These are phyloP conservation scores for Xerocomus minutiporus DNA, from an alignment of 1,284 basidiomycete species.

Conservation along the genomic window DNA sequence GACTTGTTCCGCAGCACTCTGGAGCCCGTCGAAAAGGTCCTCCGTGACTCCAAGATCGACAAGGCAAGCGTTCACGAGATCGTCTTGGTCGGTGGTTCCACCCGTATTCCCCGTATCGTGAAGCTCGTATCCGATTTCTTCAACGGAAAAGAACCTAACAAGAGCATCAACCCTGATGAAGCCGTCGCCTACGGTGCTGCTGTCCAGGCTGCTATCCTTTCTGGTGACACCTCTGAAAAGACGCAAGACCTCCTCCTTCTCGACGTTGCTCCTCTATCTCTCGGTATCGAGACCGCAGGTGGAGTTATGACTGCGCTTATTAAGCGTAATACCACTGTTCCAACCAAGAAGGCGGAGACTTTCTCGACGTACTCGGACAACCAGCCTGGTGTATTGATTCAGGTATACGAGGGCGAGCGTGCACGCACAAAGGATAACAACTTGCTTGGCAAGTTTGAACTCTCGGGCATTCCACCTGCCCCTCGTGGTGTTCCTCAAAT, in stretches of 20 bases:
- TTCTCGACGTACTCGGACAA: slow-evolving; percentile 99
- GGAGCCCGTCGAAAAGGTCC: slow-evolving; percentile 98
- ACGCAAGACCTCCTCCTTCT: slow-evolving; percentile 95
- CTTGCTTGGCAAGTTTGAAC: slow-evolving; percentile 98
- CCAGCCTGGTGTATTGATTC: slow-evolving; percentile 98
- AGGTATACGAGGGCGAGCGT: slow-evolving; percentile 99
- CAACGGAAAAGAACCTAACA: slow-evolving; percentile 95
- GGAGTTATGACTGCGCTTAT: slow-evolving; percentile 98
- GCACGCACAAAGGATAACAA: slow-evolving; percentile 99
- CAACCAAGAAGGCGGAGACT: slow-evolving; percentile 98
- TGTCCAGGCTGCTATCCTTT: slow-evolving; percentile 97
- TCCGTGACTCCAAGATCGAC: slow-evolving; percentile 98
- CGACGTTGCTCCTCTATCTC: slow-evolving; percentile 94
- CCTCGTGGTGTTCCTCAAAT: slow-evolving; percentile 98
- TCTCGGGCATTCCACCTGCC: slow-evolving; percentile 95
- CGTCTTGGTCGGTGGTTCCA: slow-evolving; percentile 96
- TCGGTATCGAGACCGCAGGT: slow-evolving; percentile 98
- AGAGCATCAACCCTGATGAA: slow-evolving; percentile 99
- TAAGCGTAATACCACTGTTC: slow-evolving; percentile 98
- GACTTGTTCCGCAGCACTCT: slow-evolving; percentile 96
- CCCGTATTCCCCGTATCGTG: slow-evolving; percentile 97
- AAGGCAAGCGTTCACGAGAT: slow-evolving; percentile 94
- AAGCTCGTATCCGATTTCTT: slow-evolving; percentile 99
- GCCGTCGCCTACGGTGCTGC: slow-evolving; percentile 99
- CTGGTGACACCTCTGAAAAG: slow-evolving; percentile 97